These are phyloP conservation scores for Arachnomyces sp. DNA, from an alignment of 2,329 filamentous ascomycete genomes.

Conservation along the genomic window DNA sequence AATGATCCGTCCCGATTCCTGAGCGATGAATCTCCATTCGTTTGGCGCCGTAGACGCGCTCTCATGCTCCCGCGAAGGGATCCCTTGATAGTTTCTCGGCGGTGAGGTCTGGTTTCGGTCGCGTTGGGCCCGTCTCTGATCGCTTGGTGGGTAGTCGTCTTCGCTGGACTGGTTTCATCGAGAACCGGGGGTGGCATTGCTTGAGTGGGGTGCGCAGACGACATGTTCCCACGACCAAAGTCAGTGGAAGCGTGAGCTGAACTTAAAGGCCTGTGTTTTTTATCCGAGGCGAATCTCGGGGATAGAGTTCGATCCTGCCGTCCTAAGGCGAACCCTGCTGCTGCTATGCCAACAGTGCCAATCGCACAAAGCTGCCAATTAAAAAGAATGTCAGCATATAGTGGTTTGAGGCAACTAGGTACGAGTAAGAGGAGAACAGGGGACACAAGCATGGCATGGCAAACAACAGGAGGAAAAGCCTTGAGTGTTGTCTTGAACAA, in stretches of 20 bases:
- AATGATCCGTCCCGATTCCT: constrained; percentile 20
- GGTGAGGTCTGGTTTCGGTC: too few relatives aligned
- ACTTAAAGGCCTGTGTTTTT: constrained; percentile 18
- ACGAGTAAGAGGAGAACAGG: constrained; percentile 3
- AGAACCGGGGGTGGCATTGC: too few relatives aligned
- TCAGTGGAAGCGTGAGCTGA: constrained; percentile 13
- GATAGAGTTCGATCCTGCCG: constrained; percentile 38
- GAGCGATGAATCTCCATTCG: constrained; percentile 25
- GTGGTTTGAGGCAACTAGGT: constrained; percentile 5
- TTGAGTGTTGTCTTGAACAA: neutral
- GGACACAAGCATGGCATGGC: neutral
- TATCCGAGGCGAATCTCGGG: constrained; percentile 21
- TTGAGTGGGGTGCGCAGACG: too few relatives aligned
- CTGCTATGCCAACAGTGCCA: constrained; percentile 55
- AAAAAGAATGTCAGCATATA: constrained; percentile 2
- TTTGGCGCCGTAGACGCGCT: constrained; percentile 30
- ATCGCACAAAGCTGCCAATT: constrained; percentile 52
- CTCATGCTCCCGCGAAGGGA: constrained; percentile 11
- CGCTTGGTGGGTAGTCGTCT: too few relatives aligned
- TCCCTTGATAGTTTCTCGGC: too few relatives aligned
- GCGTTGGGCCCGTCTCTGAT: too few relatives aligned
- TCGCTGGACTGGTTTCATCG: too few relatives aligned
- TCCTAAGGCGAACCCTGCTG: constrained; percentile 51
- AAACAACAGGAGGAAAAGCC: neutral
- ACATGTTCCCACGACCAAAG: neutral